phyloP scores from a whole-genome alignment of 768 basidiomycete genomes.

The Leccinum barrowsii region DNA sequence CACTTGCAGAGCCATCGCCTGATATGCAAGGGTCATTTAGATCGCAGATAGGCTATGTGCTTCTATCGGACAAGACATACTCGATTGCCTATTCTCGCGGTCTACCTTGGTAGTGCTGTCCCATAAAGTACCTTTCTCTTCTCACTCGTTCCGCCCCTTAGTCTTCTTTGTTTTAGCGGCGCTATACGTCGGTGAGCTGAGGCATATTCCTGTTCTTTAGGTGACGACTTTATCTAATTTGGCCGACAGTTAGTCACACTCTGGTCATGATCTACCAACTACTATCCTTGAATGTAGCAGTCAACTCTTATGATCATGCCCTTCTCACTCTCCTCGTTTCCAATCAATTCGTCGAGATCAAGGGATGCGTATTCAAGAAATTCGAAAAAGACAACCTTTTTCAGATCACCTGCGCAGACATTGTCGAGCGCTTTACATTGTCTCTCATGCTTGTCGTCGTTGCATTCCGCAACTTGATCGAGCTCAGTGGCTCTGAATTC shows the following conservation, averaged over 20 bases:
- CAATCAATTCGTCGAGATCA: slow-evolving; percentile 99
- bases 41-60: slow-evolving; percentile 93
- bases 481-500: slow-evolving; percentile 88
- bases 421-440: slow-evolving; percentile 95
- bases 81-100: slow-evolving; percentile 93
- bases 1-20: neutral
- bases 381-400: slow-evolving; percentile 99
- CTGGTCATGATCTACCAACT: slow-evolving; percentile 97
- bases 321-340: slow-evolving; percentile 91
- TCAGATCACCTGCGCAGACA: slow-evolving; percentile 98
- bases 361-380: slow-evolving; percentile 98
- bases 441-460: slow-evolving; percentile 88
- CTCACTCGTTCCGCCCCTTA: slow-evolving; percentile 71
- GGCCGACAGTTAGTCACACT: slow-evolving; percentile 69
- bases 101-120: slow-evolving; percentile 80
- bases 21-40: slow-evolving; percentile 37
- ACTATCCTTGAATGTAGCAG: slow-evolving; percentile 91
- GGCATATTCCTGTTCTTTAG: neutral
- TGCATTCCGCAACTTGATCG: slow-evolving; percentile 91
- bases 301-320: slow-evolving; percentile 97
- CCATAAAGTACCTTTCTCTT: slow-evolving; percentile 54
- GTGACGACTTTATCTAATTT: neutral
- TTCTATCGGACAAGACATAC: slow-evolving; percentile 95
- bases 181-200: slow-evolving; percentile 70
- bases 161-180: slow-evolving; percentile 81